These are phyloP conservation scores for Neurospora tetrasperma DNA, from an alignment of 495 filamentous ascomycete genomes.

Conservation along the genomic window DNA sequence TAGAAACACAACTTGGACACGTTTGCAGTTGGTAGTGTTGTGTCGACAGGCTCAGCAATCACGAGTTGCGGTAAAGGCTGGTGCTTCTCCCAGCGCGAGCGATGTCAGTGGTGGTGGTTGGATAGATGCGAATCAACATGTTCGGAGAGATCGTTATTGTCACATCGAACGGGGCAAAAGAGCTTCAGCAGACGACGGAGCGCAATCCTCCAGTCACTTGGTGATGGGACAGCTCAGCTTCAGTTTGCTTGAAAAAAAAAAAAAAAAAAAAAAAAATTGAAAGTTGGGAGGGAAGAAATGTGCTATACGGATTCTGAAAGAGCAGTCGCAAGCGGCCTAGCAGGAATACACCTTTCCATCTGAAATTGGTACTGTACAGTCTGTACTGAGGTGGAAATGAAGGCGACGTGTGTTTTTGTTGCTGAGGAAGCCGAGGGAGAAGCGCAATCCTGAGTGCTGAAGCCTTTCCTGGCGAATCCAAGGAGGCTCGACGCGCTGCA, in stretches of 20 bases:
- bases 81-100: constrained; percentile 23
- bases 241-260: too few relatives aligned
- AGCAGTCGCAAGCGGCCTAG: neutral
- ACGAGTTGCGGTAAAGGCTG: constrained; percentile 11
- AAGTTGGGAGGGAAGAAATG: neutral
- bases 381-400: neutral
- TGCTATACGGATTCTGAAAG: neutral
- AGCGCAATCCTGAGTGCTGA: neutral
- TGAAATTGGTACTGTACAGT: neutral
- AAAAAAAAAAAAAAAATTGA: neutral
- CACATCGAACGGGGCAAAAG: constrained; percentile 14
- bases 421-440: neutral
- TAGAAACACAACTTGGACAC: neutral
- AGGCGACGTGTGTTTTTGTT: neutral
- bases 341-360: neutral
- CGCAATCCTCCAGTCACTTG: neutral
- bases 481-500: neutral
- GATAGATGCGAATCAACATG: constrained; percentile 23
- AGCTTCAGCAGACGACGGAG: neutral
- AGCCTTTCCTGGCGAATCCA: neutral
- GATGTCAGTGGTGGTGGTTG: constrained; percentile 19
- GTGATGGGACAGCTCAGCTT: neutral
- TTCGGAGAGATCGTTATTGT: constrained; percentile 17
- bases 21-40: neutral
- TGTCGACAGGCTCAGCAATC: constrained; percentile 5